Conservation (phyloP, 257 asterid genomes). For the Nemophila menziesii region DNA sequence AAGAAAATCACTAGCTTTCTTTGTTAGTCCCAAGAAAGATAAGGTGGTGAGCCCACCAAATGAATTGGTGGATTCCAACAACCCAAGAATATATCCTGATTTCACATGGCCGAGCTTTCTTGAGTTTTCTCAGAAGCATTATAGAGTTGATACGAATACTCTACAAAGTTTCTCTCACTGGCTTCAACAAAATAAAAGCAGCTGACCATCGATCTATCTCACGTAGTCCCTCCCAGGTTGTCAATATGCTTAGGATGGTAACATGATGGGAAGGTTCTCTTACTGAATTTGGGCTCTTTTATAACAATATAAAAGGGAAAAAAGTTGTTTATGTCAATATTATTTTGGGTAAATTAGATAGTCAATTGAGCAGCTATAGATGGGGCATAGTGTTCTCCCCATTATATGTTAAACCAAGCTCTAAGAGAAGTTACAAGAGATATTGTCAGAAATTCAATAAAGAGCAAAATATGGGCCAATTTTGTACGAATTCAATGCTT, state of each 20-base stretch:
- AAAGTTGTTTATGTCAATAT: slow-evolving; percentile 8
- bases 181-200: slow-evolving; percentile 26
- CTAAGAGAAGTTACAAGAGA: slow-evolving; percentile 6
- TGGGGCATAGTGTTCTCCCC: neutral
- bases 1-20: slow-evolving; percentile 67
- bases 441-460: neutral
- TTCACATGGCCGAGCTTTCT: slow-evolving; percentile 55
- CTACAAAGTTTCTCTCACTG: slow-evolving; percentile 55
- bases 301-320: neutral
- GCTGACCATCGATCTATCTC: neutral
- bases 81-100: slow-evolving; percentile 57
- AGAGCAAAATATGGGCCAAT: neutral
- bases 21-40: slow-evolving; percentile 50
- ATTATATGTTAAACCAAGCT: neutral
- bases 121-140: slow-evolving; percentile 67
- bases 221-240: neutral
- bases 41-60: slow-evolving; percentile 52
- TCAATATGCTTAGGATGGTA: neutral
- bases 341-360: slow-evolving; percentile 4
- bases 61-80: slow-evolving; percentile 19
- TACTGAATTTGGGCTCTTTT: too few relatives aligned
- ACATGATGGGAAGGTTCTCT: neutral
- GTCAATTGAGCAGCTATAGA: neutral
- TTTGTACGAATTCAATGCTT: too few relatives aligned
- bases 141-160: slow-evolving; percentile 68